Conservation (phyloP, 345 rosid species). For the Gossypium australe region DNA sequence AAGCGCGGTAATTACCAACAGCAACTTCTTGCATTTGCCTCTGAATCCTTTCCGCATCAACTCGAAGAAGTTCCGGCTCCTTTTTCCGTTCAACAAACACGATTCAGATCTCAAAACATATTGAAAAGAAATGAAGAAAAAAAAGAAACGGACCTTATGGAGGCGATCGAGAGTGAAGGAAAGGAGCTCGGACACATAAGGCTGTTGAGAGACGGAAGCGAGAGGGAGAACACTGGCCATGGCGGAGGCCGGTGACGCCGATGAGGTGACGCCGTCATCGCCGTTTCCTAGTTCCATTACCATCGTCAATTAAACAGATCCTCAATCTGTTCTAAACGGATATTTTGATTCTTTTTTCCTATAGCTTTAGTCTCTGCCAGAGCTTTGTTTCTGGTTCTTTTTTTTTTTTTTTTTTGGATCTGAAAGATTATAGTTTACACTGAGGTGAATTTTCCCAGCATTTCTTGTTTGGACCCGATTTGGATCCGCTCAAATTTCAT, state of each 20-base stretch:
- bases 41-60: slow-evolving; percentile 91
- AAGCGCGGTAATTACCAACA: slow-evolving; percentile 88
- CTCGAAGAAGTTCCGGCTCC: slow-evolving; percentile 98
- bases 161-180: slow-evolving; percentile 38
- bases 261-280: slow-evolving; percentile 26
- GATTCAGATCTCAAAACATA: slow-evolving; percentile 3
- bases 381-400: not conserved
- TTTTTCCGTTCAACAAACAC: slow-evolving; percentile 23
- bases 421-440: not conserved
- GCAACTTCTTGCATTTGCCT: slow-evolving; percentile 99
- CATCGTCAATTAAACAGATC: slow-evolving; percentile 1
- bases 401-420: not conserved
- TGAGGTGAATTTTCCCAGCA: not conserved
- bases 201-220: slow-evolving; percentile 80
- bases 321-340: not conserved
- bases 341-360: not conserved
- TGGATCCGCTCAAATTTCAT: not conserved
- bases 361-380: not conserved
- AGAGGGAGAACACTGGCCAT: slow-evolving; percentile 57
- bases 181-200: slow-evolving; percentile 94
- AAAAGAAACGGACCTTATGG: slow-evolving; percentile 58
- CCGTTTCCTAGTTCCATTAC: slow-evolving; percentile 45
- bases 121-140: not conserved
- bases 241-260: slow-evolving; percentile 26
- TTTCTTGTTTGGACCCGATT: slow-evolving; percentile 7